A percentile compares a stretch with the other conserved stretches of the same genome.
phyloP scores from a whole-genome alignment of 2,329 filamentous ascomycete genomes.

The Pyrenochaeta sp. region DNA sequence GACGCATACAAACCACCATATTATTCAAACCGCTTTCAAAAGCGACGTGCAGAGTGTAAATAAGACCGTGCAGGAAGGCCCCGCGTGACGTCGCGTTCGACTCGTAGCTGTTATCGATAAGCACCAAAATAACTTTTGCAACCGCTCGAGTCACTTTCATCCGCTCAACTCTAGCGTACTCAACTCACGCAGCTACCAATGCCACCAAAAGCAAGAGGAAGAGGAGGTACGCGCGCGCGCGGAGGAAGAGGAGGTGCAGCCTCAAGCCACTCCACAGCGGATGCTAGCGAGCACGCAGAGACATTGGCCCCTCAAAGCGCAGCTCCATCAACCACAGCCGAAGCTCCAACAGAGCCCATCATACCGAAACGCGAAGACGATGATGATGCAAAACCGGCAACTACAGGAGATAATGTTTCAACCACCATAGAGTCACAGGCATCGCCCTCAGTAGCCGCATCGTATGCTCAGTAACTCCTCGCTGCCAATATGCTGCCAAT shows the following conservation, averaged over 20 bases:
- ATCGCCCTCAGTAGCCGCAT: conserved; percentile 15
- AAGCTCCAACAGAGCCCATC: conserved; percentile 14
- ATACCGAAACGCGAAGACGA: conserved; percentile 33
- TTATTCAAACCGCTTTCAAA: neutral
- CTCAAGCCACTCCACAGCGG: conserved; percentile 16
- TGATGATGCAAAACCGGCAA: conserved; percentile 21
- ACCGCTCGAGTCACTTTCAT: conserved; percentile 17
- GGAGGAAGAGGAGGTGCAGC: conserved; percentile 31
- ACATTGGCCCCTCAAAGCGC: conserved; percentile 26
- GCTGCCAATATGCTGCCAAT: neutral
- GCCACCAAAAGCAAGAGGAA: conserved; percentile 43
- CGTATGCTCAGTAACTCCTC: conserved; percentile 16
- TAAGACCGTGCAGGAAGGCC: neutral
- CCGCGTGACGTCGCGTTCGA: conserved; percentile 32
- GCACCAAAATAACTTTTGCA: conserved; percentile 25
- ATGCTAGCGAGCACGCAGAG: conserved; percentile 19
- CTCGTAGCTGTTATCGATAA: conserved; percentile 42
- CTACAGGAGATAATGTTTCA: conserved; percentile 17
- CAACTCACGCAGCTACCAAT: conserved; percentile 24
- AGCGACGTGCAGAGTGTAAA: conserved; percentile 14
- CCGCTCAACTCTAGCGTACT: conserved; percentile 3
- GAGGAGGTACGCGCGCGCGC: conserved; percentile 31
- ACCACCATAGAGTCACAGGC: conserved; percentile 21
- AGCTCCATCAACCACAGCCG: conserved; percentile 14
- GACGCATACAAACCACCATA: neutral